Evolutionary conservation across 148 eudicot species (phyloP), one percentile per base, ranked within the genome.

Genomic region (Rhododendron williamsianum): DNA sequence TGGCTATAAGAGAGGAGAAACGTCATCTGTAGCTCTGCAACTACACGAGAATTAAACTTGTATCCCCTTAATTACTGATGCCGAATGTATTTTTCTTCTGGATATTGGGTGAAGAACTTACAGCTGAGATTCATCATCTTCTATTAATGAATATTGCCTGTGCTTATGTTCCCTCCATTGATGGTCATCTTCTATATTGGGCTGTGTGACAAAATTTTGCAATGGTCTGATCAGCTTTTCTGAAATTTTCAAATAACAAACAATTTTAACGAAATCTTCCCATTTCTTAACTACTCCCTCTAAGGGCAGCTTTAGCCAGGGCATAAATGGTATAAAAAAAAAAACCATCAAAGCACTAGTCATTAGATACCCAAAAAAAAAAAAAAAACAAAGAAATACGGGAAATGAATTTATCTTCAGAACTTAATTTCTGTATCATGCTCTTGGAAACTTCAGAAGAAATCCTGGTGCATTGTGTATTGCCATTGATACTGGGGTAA

Each of bases 1-100:
- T 69, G 74, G 36, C 74, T 69, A 69, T n/a, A 0, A 27, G 19
- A 25, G 74, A 69, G 74, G 74, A 69, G 74, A 69, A 69, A 11
- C 15, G 30, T 69, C 30, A 69, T 69, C 12, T 30, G 36, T 69
- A 27, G 18, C 74, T 69, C 74, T 69, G 74, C 74, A 69, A 9
- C 74, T 30, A 27, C 4, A 30, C 15, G 4, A 12, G 33, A 27
- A 69, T 11, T 30, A 4, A 0, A 30, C 74, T 69, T 69, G 33
- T 69, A 23, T 21, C 19, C 63, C 76, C 78, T 49, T 69, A 38
- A 15, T 46, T 27, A 9, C 85, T 54, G 86, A 80, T 48, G 85
- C 35, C 81, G 84, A 80, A 83, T 86, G 54, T 25, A n/a, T 27
- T 65, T 63, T 69, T 52, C 45, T 83, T 38, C 58, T 46, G 18